Evolutionary conservation across 768 basidiomycete species (phyloP).

Genomic region (Plicaturopsis crispa): DNA sequence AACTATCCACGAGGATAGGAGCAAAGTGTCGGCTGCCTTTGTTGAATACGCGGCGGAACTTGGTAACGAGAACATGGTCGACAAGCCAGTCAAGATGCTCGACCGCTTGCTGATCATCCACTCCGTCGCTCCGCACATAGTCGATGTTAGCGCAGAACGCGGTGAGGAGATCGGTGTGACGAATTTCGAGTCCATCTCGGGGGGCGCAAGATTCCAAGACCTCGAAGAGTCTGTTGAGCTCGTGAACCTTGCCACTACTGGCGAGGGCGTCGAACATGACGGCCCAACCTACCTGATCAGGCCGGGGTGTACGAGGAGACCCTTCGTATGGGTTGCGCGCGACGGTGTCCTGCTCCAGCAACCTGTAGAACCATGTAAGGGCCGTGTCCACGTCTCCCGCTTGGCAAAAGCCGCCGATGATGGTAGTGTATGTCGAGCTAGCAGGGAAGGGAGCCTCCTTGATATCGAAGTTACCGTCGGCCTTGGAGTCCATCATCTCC

Average conservation of each 20-base stretch:
- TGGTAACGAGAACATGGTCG: too few species aligned
- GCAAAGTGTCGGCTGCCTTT: conserved; percentile 7
- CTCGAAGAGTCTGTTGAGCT: conserved; percentile 51
- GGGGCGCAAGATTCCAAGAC: conserved; percentile 24
- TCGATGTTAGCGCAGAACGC: conserved; percentile 36
- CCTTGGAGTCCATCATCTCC: conserved; percentile 52
- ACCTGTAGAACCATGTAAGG: conserved; percentile 61
- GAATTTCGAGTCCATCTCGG: conserved; percentile 27
- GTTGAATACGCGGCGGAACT: too few species aligned
- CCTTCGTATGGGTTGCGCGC: conserved; percentile 32
- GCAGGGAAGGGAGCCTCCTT: conserved; percentile 48
- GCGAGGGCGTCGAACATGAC: conserved; percentile 55
- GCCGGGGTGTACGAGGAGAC: conserved; percentile 36
- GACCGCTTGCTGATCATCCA: too few species aligned
- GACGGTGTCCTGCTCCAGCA: conserved; percentile 37
- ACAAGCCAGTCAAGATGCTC: too few species aligned
- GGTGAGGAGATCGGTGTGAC: conserved; percentile 29
- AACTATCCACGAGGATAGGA: conserved; percentile 11
- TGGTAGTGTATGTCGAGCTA: conserved; percentile 52
- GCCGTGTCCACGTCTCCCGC: conserved; percentile 58
- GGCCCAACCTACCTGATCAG: conserved; percentile 47
- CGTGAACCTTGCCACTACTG: conserved; percentile 34
- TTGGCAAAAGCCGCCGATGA: conserved; percentile 61
- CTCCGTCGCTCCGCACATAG: too few species aligned
- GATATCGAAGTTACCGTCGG: conserved; percentile 21